Conservation (phyloP, 768 basidiomycete genomes). For the Kwoniella bestiolae region DNA sequence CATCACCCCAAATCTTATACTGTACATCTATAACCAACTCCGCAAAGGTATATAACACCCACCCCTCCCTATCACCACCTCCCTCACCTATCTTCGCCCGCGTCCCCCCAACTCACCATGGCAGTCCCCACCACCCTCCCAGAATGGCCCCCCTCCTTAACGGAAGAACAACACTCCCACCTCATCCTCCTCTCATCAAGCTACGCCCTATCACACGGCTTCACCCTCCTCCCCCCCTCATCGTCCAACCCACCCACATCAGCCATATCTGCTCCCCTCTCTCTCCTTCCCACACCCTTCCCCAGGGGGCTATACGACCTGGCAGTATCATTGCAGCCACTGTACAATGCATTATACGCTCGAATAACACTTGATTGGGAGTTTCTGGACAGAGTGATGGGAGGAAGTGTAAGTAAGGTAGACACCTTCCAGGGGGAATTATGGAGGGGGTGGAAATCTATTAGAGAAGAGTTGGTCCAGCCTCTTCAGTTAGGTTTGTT, state of each 20-base stretch:
- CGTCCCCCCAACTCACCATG: conserved; percentile 4
- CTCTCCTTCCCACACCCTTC: conserved; percentile 84
- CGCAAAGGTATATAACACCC: not conserved
- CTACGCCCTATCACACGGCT: conserved; percentile 80
- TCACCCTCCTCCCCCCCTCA: conserved; percentile 62
- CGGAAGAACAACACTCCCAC: conserved; percentile 65
- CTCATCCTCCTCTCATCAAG: conserved; percentile 73
- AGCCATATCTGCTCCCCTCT: conserved; percentile 87
- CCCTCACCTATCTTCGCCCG: not conserved
- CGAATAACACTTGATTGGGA: conserved; percentile 75
- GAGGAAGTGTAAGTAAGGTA: conserved; percentile 77
- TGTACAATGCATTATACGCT: conserved; percentile 85
- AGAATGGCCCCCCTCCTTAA: conserved; percentile 75
- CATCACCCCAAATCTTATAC: not conserved
- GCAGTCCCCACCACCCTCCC: conserved; percentile 37
- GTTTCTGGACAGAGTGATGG: conserved; percentile 85
- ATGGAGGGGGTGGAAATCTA: conserved; percentile 81
- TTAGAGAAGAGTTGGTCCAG: conserved; percentile 69
- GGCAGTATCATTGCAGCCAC: conserved; percentile 70
- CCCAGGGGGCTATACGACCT: conserved; percentile 72
- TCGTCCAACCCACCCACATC: conserved; percentile 59
- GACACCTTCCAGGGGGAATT: conserved; percentile 84
- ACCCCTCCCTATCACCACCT: not conserved
- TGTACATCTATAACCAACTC: not conserved
- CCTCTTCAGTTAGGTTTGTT: conserved; percentile 86